phyloP scores from a whole-genome alignment of 2,329 filamentous ascomycete species.

The Colletotrichum sp. region DNA sequence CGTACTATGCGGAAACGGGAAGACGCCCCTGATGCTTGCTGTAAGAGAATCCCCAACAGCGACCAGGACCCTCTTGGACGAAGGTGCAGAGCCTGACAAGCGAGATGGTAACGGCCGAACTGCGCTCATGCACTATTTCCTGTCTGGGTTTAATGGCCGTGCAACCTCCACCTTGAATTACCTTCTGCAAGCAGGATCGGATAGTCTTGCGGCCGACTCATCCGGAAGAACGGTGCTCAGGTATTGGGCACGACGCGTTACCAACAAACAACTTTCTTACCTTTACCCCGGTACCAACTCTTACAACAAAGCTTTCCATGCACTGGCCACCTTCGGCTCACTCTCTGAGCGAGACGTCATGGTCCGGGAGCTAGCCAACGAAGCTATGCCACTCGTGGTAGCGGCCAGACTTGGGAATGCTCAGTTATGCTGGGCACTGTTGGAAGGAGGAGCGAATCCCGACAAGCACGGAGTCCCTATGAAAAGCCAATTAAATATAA shows the following conservation, averaged over 20 bases:
- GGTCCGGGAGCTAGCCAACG: background rate
- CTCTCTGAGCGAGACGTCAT: background rate
- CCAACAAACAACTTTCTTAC: background rate
- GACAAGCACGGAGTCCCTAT: background rate
- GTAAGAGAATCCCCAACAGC: background rate
- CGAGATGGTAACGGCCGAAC: background rate
- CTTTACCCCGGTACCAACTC: background rate
- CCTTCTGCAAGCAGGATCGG: background rate
- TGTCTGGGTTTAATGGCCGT: background rate
- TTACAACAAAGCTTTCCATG: background rate
- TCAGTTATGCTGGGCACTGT: background rate
- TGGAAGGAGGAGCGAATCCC: background rate
- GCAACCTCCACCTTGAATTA: background rate
- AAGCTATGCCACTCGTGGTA: background rate
- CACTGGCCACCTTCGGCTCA: background rate
- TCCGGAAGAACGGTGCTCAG: background rate
- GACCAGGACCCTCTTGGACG: constrained; percentile 82
- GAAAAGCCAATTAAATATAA: background rate
- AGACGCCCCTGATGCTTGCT: background rate
- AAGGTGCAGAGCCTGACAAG: constrained; percentile 80
- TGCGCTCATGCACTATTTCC: background rate
- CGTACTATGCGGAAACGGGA: background rate
- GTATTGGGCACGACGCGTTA: background rate
- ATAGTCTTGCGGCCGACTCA: background rate
- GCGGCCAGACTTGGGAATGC: background rate